Base-by-base conservation (phyloP, 1,139 yeast genomes). In the Nakaseomyces glabratus region DNA sequence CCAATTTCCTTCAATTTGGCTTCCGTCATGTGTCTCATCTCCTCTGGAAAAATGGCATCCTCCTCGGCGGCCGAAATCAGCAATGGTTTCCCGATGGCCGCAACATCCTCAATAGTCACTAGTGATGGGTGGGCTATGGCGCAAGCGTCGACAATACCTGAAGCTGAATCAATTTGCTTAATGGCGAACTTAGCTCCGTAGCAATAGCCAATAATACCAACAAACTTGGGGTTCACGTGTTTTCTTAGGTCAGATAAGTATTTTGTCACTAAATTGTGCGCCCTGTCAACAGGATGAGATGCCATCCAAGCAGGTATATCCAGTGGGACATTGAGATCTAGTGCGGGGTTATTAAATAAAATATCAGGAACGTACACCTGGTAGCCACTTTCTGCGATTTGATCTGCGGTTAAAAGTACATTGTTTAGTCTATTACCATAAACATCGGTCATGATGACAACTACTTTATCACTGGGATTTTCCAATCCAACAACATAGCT, bases 81-180 rank as follows among this genome's bases (percentile, higher is more conserved):
- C 20, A 85, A 32, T 18, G 94, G 94, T 43, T 68, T 71, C 8
- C 49, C 47, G 42, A 84, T 57, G 2, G 65, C 71, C 33, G 65
- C 69, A 35, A 82, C 67, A 47, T 81, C 93, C 17, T 75, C 85
- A 19, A 69, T 66, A 8, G 67, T 39, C 21, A 82, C 77, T 40
- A 76, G 67, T 1, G 93, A 77, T 8, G 95, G 95, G 57, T 86
- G 95, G 9, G 88, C 90, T 40, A 71, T 57, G 7, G 86, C 93
- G 46, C 71, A 85, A 20, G 68, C 80, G 40, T 75, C 69, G 10
- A 62, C 61, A 10, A 59, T 46, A 16, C 77, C 78, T 17, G 52
- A 62, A 12, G 58, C 57, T 2, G 71, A 60, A 25, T 38, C 32
- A 10, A 79, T 60, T 38, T 77, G 67, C 39, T 69, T 73, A 33